Evolutionary conservation across 1,284 basidiomycete genomes (phyloP).

Genomic region (Pholiota adiposa): DNA sequence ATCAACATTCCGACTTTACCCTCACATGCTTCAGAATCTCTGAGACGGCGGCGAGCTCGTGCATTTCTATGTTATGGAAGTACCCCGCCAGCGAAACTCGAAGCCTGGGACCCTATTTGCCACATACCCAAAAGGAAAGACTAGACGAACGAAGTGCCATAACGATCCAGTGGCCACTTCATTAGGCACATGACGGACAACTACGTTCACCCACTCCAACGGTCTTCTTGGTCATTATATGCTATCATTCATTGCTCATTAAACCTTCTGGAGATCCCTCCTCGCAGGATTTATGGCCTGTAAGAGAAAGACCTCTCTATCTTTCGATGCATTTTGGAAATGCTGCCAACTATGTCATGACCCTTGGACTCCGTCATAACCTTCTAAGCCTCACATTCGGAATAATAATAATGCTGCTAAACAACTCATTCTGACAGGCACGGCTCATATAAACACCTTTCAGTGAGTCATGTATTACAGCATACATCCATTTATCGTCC

Average conservation of each 20-base stretch:
- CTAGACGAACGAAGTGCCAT: not conserved
- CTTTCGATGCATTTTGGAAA: no score
- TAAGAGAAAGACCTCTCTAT: not conserved
- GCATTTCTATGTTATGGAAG: not conserved
- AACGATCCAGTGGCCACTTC: not conserved
- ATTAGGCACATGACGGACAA: not conserved
- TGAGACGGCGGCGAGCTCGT: not conserved
- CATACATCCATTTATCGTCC: no score
- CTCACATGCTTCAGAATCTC: no score
- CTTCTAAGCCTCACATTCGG: no score
- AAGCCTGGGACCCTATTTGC: not conserved
- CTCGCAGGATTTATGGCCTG: not conserved
- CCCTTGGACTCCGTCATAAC: no score
- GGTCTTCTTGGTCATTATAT: not conserved
- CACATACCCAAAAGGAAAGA: not conserved
- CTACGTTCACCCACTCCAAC: not conserved
- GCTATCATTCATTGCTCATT: not conserved
- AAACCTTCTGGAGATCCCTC: not conserved
- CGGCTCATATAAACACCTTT: conserved; percentile 46
- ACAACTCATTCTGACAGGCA: no score
- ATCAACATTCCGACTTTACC: no score
- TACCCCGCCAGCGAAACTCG: not conserved
- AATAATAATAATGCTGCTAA: no score
- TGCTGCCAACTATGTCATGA: no score
- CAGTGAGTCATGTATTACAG: conserved; percentile 32